These are phyloP conservation scores for Aspergillus wentii DNA, from an alignment of 495 filamentous ascomycete species.

Conservation along the genomic window DNA sequence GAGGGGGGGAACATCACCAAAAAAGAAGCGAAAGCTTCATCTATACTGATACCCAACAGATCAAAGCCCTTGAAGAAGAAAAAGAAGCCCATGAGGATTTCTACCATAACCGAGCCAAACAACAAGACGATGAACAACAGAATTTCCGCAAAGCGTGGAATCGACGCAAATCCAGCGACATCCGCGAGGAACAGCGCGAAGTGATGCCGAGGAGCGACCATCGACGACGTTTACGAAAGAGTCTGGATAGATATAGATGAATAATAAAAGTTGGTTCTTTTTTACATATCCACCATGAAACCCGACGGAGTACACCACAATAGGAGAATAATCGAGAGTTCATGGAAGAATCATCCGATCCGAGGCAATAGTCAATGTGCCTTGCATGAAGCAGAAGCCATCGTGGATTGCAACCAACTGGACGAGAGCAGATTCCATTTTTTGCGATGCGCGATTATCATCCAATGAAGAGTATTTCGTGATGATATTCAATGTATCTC, in stretches of 20 bases:
- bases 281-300: no score
- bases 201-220: neutral
- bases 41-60: conserved; percentile 23
- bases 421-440: no score
- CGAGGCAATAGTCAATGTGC: no score
- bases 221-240: neutral
- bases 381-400: no score
- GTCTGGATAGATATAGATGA: no score
- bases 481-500: no score
- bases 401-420: no score
- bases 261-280: no score
- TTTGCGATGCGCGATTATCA: no score
- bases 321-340: neutral
- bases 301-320: neutral
- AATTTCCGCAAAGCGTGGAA: conserved; percentile 38
- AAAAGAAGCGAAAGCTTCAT: neutral
- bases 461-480: no score
- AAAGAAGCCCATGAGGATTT: conserved; percentile 35
- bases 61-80: conserved; percentile 32
- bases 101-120: conserved; percentile 28
- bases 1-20: no score
- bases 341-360: no score
- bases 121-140: conserved; percentile 33
- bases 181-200: neutral
- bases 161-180: conserved; percentile 15